These are phyloP conservation scores for Larix sibirica DNA, from an alignment of 83 land plant genomes.

Conservation along the genomic window DNA sequence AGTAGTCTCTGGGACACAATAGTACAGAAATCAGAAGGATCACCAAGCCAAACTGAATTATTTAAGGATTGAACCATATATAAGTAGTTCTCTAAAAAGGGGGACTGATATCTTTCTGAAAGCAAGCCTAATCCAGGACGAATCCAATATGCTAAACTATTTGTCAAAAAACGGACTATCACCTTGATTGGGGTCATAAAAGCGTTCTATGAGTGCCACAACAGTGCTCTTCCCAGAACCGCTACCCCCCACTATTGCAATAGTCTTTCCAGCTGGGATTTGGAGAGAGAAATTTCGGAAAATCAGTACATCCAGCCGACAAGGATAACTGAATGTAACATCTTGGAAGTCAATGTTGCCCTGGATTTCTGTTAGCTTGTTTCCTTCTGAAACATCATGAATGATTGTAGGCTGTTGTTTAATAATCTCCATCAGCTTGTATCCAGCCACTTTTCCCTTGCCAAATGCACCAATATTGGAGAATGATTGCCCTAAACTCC, in stretches of 20 bases:
- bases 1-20: neutral
- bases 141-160: neutral
- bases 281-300: slow-evolving; percentile 64
- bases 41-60: too few species aligned
- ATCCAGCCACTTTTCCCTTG: slow-evolving; percentile 81
- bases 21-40: neutral
- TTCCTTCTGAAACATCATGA: slow-evolving; percentile 51
- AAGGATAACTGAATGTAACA: slow-evolving; percentile 84
- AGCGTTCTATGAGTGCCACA: slow-evolving; percentile 77
- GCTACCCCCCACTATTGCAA: slow-evolving; percentile 90
- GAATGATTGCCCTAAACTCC: slow-evolving; percentile 85
- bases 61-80: too few species aligned
- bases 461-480: slow-evolving; percentile 79
- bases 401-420: slow-evolving; percentile 59
- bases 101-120: too few species aligned
- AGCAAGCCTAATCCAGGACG: too few species aligned
- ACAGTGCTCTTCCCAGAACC: slow-evolving; percentile 93
- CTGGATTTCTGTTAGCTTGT: slow-evolving; percentile 51
- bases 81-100: too few species aligned
- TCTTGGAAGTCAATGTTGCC: slow-evolving; percentile 79
- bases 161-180: neutral
- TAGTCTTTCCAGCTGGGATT: slow-evolving; percentile 80
- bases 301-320: slow-evolving; percentile 74
- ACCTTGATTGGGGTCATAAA: slow-evolving; percentile 88
- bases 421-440: slow-evolving; percentile 75